A percentile compares a stretch with the other conserved stretches of the same genome.
Conservation (phyloP, 2,329 filamentous ascomycete genomes). For the Colletotrichum noveboracense region DNA sequence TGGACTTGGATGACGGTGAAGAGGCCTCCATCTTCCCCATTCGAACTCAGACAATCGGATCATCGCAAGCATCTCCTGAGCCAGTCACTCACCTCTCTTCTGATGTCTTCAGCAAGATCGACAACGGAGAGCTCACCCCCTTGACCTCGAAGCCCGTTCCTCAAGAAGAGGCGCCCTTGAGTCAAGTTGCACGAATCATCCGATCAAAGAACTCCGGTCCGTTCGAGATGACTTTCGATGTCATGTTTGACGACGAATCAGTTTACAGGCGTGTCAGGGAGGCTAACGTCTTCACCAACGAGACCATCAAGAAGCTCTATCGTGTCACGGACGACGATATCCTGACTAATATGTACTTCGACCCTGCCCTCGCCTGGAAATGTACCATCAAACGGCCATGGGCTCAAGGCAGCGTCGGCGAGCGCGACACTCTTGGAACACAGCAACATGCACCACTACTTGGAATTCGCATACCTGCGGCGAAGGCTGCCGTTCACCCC, state of each 20-base stretch:
- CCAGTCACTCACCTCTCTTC: neutral
- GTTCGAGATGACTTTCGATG: constrained; percentile 57
- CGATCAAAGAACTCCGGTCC: constrained; percentile 58
- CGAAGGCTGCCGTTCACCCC: accelerated
- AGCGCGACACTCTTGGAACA: constrained; percentile 41
- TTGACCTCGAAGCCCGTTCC: neutral
- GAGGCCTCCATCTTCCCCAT: constrained; percentile 21
- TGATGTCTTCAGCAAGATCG: neutral
- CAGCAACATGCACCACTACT: constrained; percentile 43
- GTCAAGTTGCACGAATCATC: constrained; percentile 45
- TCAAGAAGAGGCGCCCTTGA: neutral
- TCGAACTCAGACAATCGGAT: neutral
- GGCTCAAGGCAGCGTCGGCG: constrained; percentile 39
- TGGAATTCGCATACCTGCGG: constrained; percentile 26
- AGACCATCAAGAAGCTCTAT: constrained; percentile 38
- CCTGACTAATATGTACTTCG: constrained; percentile 45
- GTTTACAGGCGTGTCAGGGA: constrained; percentile 41
- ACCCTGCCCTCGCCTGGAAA: constrained; percentile 53
- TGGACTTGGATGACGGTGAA: constrained; percentile 39
- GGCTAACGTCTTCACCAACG: constrained; percentile 37
- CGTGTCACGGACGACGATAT: constrained; percentile 31
- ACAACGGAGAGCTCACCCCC: neutral
- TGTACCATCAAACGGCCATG: constrained; percentile 42
- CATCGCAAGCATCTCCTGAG: neutral
- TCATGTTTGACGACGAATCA: constrained; percentile 46